Evolutionary conservation across 352 stramenopile species (phyloP), one percentile per base, ranked within the genome.

Genomic region (Pelagophyceae sp.): DNA sequence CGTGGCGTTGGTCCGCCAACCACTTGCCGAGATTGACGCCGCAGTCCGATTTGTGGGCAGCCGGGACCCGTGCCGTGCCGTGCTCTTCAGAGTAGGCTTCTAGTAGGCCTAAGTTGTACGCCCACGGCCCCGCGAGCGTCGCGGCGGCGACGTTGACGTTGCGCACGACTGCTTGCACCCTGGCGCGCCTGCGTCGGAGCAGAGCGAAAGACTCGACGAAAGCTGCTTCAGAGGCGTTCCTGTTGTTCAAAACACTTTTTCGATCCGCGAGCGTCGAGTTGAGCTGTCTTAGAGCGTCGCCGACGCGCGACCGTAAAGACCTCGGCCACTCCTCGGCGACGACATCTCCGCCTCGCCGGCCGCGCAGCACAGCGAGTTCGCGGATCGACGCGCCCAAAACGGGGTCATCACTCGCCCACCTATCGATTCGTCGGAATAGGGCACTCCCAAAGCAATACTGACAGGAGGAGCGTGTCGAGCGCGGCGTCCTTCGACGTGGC

Each of bases 71-170:
- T 31, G 61, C 6, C 3, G 61, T 27, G 29, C 61, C n/a, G n/a
- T 27, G n/a, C 29, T 71, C 33, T 27, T 71, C 15, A 17, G 31
- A 27, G 61, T 71, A 71, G 61, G 61, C 61, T 31, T 71, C 15
- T 3, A 71, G 33, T 1, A 71, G n/a, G 11, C 61, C 61, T 1
- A 71, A 31, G 15, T 71, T 37, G 61, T 71, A 71, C 3, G 29
- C 61, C 61, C 61, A 71, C 3, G 3, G 17, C 5, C 61, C 61
- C 5, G 15, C 61, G 29, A 71, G 33, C 29, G 37, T 31, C 11
- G 17, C 61, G 61, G 31, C 61, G 61, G 61, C 61, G n/a, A 15
- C 61, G 61, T 71, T 71, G 29, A 71, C 61, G 61, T 71, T 35
- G 15, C 3, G 3, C n/a, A 71, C 61, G 61, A 71, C 61, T 3